Evolutionary conservation across 306 rosid genomes (phyloP).

Genomic region (Mimosa bimucronata): DNA sequence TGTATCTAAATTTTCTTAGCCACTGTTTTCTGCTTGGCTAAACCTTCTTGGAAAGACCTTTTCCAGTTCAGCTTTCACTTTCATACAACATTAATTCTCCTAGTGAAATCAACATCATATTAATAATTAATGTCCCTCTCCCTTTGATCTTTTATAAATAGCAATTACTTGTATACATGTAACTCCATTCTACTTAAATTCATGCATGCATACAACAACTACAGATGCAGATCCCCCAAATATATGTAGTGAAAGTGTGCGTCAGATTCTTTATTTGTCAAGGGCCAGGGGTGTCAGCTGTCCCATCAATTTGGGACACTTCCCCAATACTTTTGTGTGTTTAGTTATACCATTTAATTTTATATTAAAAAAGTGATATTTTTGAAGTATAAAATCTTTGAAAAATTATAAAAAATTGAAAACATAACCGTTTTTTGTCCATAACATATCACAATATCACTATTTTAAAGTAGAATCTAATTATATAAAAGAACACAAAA

Average conservation of each 20-base stretch:
- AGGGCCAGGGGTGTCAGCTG: too few species aligned
- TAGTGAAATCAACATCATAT: neutral
- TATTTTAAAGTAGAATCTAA: too few species aligned
- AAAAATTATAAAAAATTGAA: too few species aligned
- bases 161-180: neutral
- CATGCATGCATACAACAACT: neutral
- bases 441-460: too few species aligned
- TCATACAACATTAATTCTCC: slow-evolving; percentile 24
- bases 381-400: too few species aligned
- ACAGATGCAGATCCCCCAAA: neutral
- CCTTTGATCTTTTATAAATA: neutral
- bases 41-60: slow-evolving; percentile 35
- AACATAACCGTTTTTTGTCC: too few species aligned
- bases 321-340: too few species aligned
- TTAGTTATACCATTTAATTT: too few species aligned
- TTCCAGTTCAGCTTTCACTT: slow-evolving; percentile 46
- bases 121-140: neutral
- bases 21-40: slow-evolving; percentile 45
- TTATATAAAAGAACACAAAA: too few species aligned
- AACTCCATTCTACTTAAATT: neutral
- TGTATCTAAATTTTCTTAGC: slow-evolving; percentile 32
- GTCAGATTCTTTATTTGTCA: neutral
- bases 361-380: too few species aligned
- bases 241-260: neutral
- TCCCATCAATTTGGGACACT: too few species aligned